phyloP scores from a whole-genome alignment of 75 land plant genomes.

The Gnetum montanum region DNA sequence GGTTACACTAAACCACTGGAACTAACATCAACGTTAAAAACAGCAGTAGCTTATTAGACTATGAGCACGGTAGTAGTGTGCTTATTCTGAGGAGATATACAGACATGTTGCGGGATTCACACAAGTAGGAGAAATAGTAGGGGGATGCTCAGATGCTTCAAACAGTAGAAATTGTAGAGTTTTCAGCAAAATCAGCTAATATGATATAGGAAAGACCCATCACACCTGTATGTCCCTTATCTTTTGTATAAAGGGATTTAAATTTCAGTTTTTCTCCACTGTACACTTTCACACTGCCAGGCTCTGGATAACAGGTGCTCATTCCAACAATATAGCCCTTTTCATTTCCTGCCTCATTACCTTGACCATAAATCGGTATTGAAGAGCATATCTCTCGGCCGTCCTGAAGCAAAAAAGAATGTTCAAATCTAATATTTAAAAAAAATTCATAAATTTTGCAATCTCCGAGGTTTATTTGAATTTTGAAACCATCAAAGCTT shows the following conservation, averaged over 20 bases:
- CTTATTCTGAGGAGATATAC: no score
- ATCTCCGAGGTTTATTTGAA: no score
- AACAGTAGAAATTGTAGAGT: neutral
- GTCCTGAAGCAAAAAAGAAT: constrained; percentile 38
- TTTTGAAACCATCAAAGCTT: neutral
- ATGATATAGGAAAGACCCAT: constrained; percentile 75
- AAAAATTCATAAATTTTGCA: no score
- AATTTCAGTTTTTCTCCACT: constrained; percentile 49
- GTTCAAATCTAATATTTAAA: neutral
- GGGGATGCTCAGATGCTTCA: neutral
- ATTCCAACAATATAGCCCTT: constrained; percentile 81
- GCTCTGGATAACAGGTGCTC: constrained; percentile 69
- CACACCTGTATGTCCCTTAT: constrained; percentile 61
- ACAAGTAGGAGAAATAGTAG: no score
- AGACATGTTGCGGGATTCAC: no score
- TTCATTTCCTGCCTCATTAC: constrained; percentile 71
- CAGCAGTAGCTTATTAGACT: no score
- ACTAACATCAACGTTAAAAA: no score
- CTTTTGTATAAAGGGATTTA: constrained; percentile 48
- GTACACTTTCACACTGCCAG: constrained; percentile 44
- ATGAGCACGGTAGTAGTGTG: no score
- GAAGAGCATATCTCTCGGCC: constrained; percentile 70
- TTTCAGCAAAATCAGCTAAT: constrained; percentile 29
- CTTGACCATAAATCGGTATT: constrained; percentile 62
- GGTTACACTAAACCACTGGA: no score